Conservation (phyloP, 768 basidiomycete genomes). For the Lentinula detonsa region DNA sequence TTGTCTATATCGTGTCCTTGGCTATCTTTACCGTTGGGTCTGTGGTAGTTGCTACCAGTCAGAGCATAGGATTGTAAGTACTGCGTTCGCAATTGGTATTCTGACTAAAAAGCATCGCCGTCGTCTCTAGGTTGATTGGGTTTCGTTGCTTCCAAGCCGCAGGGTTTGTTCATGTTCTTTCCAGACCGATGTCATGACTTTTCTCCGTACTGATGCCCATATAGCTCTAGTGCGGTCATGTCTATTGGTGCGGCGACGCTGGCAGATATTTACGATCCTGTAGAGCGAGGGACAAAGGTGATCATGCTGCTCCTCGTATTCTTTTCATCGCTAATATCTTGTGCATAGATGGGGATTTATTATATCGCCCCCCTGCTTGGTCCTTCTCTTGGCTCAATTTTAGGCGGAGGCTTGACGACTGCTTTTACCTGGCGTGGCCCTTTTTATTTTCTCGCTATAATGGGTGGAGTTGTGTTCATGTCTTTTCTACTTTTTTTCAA, state of each 20-base stretch:
- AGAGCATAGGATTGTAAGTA: constrained; percentile 41
- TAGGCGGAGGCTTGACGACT: constrained; percentile 65
- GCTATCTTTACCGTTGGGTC: constrained; percentile 50
- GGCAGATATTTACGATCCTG: constrained; percentile 72
- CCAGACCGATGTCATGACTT: neutral
- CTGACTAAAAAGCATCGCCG: neutral
- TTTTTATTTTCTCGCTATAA: constrained; percentile 76
- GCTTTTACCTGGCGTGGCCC: constrained; percentile 72
- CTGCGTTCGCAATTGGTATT: neutral
- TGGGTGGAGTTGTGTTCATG: constrained; percentile 47
- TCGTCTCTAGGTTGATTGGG: constrained; percentile 39
- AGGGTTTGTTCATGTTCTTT: constrained; percentile 36
- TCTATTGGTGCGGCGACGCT: constrained; percentile 73
- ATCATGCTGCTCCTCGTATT: neutral
- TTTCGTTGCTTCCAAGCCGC: constrained; percentile 66
- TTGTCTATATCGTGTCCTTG: constrained; percentile 49
- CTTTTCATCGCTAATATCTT: neutral
- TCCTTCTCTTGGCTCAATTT: constrained; percentile 62
- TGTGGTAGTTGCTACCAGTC: constrained; percentile 49
- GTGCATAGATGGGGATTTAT: constrained; percentile 62
- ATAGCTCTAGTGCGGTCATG: constrained; percentile 60
- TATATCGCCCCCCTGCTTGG: constrained; percentile 78
- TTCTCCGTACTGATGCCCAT: constrained; percentile 10
- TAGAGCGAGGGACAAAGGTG: constrained; percentile 64
- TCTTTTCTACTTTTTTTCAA: constrained; percentile 64